These are phyloP conservation scores for Heritiera littoralis DNA, from an alignment of 345 rosid species.

Conservation along the genomic window DNA sequence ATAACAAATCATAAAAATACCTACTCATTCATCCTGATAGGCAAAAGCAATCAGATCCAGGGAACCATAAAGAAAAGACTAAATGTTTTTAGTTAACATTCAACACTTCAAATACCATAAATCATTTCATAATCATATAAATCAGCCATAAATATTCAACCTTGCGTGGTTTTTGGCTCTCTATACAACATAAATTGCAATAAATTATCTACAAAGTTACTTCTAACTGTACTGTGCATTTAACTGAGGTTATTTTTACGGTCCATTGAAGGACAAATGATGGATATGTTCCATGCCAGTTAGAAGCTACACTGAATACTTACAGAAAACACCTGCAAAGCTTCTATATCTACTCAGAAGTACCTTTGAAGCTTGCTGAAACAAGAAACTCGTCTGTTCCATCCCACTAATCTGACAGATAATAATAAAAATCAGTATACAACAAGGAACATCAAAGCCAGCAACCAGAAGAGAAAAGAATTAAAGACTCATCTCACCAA, in stretches of 20 bases:
- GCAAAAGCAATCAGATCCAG: constrained; percentile 4
- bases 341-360: constrained; percentile 10
- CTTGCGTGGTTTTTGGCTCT: neutral
- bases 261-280: neutral
- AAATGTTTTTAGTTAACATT: neutral
- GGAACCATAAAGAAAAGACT: constrained; percentile 18
- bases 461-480: constrained; percentile 17
- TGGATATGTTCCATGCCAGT: constrained; percentile 3
- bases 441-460: neutral
- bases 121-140: constrained; percentile 1
- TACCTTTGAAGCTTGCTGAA: constrained; percentile 99
- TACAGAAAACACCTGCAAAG: neutral
- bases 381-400: constrained; percentile 97
- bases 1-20: neutral
- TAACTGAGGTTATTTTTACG: neutral
- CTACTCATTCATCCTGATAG: neutral
- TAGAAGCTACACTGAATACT: constrained; percentile 3
- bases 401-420: constrained; percentile 87
- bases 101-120: constrained; percentile 10
- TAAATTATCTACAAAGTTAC: neutral
- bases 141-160: neutral
- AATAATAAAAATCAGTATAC: constrained; percentile 22
- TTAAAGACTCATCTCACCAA: constrained; percentile 50
- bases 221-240: constrained; percentile 5
- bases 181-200: neutral